Evolutionary conservation across 2,329 filamentous ascomycete genomes (phyloP).

Genomic region (Aureobasidium vineae): DNA sequence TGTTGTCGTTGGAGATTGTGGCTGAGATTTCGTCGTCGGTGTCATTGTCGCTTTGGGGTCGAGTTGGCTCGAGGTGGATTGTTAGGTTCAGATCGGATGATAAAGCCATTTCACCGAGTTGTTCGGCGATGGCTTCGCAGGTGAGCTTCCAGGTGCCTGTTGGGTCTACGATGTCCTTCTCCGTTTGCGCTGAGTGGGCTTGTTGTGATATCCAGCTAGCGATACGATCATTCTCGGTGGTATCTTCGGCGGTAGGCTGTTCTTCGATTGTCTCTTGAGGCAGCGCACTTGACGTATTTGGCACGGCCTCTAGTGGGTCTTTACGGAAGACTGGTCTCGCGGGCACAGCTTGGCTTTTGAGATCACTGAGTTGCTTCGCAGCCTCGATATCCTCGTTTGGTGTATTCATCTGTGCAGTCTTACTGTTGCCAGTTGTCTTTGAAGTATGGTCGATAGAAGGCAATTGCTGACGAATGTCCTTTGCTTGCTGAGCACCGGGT

Average conservation of each 20-base stretch:
- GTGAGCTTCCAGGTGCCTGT: slow-evolving; percentile 11
- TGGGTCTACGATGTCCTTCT: slow-evolving; percentile 13
- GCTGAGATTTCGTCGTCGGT: background rate
- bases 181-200: background rate
- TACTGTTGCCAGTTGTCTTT: background rate
- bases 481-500: background rate
- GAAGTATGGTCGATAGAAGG: background rate
- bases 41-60: slow-evolving; percentile 20
- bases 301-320: background rate
- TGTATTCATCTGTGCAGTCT: background rate
- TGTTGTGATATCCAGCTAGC: slow-evolving; percentile 15
- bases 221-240: background rate
- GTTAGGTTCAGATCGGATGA: background rate
- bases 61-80: slow-evolving; percentile 1
- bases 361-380: slow-evolving; percentile 14
- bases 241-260: background rate
- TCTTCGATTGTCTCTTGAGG: background rate
- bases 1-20: background rate
- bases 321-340: slow-evolving; percentile 2
- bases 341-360: background rate
- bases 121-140: slow-evolving; percentile 8
- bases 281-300: no score
- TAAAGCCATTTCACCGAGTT: background rate
- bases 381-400: slow-evolving; percentile 9
- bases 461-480: background rate